Evolutionary conservation across 768 basidiomycete genomes (phyloP), one percentile per base, ranked within the genome.

Genomic region (Termitomyces sp.): DNA sequence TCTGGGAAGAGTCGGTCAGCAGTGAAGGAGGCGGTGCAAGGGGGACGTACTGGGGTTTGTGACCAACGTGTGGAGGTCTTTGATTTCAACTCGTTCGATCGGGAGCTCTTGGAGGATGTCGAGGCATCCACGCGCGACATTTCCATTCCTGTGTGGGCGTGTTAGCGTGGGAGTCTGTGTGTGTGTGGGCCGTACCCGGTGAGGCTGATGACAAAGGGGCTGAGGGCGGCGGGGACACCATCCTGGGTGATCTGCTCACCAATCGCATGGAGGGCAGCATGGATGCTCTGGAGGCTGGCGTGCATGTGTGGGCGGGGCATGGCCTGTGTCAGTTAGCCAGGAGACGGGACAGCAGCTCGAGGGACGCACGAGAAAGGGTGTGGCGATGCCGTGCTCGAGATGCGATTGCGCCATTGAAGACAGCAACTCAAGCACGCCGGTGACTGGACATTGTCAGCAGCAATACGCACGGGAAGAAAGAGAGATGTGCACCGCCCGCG

Each of bases 401-500:
- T 41, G 40, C n/a, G 40, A 41, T 3, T 41, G 40, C 1, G 40
- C 40, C 40, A 41, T 41, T 3, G 40, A 41, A 0, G 40, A n/a
- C 8, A 41, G n/a, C n/a, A n/a, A n/a, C 40, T 41, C 40, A 3
- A 41, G 40, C 3, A 41, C 40, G 8, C 40, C 40, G 5, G 40
- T n/a, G 8, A 41, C 40, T 20, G n/a, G 1, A 18, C 16, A 18
- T 5, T 1, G 38, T 38, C 18, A 38, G 38, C 16, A 18, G 5
- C 3, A 18, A n/a, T n/a, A n/a, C n/a, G n/a, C 16, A 6, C 8
- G 16, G 0, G 16, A 0, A 8, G 1, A 18, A 7, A 18, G 8
- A 5, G n/a, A 43, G 9, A 13, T 24, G 59, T 9, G 8, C 53
- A 92, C 91, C 88, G 70, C 94, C 94, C 0, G 94, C 94, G 63